Evolutionary conservation across 1,284 basidiomycete genomes (phyloP), one percentile per base, ranked within the genome.

Genomic region (Mrakiaceae sp.): DNA sequence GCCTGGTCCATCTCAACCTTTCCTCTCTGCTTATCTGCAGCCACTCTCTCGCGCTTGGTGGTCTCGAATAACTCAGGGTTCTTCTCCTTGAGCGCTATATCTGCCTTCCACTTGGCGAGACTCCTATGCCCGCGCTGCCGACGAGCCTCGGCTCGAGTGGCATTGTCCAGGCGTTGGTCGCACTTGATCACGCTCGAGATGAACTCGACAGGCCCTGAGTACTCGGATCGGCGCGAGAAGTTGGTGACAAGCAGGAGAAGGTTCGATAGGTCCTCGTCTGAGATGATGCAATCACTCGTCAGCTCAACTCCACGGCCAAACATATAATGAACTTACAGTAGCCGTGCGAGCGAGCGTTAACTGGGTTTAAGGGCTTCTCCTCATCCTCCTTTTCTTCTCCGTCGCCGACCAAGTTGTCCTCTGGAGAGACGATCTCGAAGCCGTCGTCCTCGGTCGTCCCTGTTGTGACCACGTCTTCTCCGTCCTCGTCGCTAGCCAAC

Each of bases 41-140:
- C 27, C 27, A 72, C 58, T 9, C 76, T 70, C 7, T 68, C 67
- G 11, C 70, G 67, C 40, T 74, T 75, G 5, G 72, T 73, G 16
- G 71, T 64, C 60, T 70, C 70, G 68, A 62, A 43, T n/a, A 46
- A 1, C 58, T 51, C 27, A 16, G 46, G 46, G 40, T 59, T 73
- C 78, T 60, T 71, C 71, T 61, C 46, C 53, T 55, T 55, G 53
- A 55, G 53, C 2, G 47, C 5, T 6, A n/a, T 70, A 71, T 48
- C 72, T 71, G 5, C 70, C 71, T 60, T 73, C 53, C 53, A 55
- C 14, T 40, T 16, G 7, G 7, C 11, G 12, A 55, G 53, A 6
- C 10, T 55, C 9, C 5, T 40, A 1, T 55, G n/a, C n/a, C 53
- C 53, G 39, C 9, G 39, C 27, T 8, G 12, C 43, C 53, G 27